Evolutionary conservation across 23 red algal species (phyloP).

Genomic region (Gracilaria vermiculophylla): DNA sequence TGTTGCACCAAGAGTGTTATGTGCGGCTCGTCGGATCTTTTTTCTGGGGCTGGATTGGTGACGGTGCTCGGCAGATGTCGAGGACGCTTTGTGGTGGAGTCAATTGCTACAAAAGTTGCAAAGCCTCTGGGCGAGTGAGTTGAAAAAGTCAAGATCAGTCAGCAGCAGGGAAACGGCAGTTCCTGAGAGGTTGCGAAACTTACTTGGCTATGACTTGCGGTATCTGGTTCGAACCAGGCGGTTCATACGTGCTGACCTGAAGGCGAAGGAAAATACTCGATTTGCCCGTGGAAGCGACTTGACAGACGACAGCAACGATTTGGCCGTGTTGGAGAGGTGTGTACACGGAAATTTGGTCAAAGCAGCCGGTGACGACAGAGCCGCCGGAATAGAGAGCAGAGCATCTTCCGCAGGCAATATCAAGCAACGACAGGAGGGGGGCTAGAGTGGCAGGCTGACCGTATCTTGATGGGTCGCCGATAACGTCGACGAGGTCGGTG

Average conservation of each 20-base stretch:
- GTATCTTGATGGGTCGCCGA: conserved; percentile 1
- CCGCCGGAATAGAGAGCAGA: conserved; percentile 34
- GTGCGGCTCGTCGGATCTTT: not conserved
- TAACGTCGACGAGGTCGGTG: conserved; percentile 12
- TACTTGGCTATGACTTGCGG: not conserved
- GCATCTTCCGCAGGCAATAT: conserved; percentile 28
- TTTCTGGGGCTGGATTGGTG: not conserved
- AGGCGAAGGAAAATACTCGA: conserved; percentile 15
- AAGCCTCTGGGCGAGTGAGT: not conserved
- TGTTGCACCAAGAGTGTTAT: not conserved
- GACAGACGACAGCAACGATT: not conserved
- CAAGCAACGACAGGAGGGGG: conserved; percentile 22
- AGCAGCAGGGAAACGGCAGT: not conserved
- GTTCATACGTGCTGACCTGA: not conserved
- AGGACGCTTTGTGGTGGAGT: not conserved
- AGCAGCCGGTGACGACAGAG: conserved; percentile 37
- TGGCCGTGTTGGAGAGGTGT: not conserved
- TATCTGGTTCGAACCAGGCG: not conserved
- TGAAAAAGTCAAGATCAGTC: not conserved
- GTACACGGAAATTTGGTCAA: conserved; percentile 10
- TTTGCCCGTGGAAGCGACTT: conserved; percentile 6
- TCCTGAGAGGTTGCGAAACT: not conserved
- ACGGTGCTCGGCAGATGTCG: not conserved
- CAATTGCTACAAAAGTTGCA: conserved; percentile 37
- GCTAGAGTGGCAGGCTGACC: not conserved